Evolutionary conservation across 2,329 filamentous ascomycete genomes (phyloP), one percentile per base, ranked within the genome.

Genomic region (Hypoxylon sp.): DNA sequence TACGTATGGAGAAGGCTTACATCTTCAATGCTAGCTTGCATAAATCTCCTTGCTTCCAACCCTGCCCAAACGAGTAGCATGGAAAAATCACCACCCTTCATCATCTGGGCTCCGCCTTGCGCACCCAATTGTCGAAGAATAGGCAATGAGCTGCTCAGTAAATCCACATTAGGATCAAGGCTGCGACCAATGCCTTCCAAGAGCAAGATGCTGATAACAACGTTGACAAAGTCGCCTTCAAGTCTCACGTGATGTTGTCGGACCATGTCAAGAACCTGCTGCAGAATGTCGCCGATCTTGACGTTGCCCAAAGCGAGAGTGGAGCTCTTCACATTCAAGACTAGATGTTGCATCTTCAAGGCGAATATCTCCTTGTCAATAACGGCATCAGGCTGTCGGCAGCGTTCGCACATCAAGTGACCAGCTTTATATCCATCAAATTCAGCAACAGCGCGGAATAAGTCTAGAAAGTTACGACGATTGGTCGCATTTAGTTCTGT

Each of bases 201-300:
- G 2, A 99, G 79, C 23, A 99, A 75, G 43, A 97, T 97, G 52
- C 91, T 96, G 51, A 99, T 88, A 20, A 99, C 93, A 3, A 99
- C 94, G 67, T 99, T 99, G 68, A 99, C 91, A 68, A 97, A 99
- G 69, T 99, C 94, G 6, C 94, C 94, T 71, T 99, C 94, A 40
- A 99, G 81, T 6, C 94, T 82, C 3, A 99, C 94, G 67, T 99
- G 94, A 69, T 99, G 94, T 7, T 79, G 77, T 46, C 94, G 84
- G 20, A 99, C 94, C 91, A 99, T 97, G 51, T 81, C 81, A 32
- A 99, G 77, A 0, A 97, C 94, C 63, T 95, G 83, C 65, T 94
- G 91, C 20, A 99, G 73, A 13, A 99, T 91, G 63, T 99, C 94
- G 7, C 94, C 94, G 57, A 99, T 97, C 74, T 92, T 95, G 73